Evolutionary conservation across 179 eudicot species (phyloP), one percentile per base, ranked within the genome.

Genomic region (Beta corolliflora): DNA sequence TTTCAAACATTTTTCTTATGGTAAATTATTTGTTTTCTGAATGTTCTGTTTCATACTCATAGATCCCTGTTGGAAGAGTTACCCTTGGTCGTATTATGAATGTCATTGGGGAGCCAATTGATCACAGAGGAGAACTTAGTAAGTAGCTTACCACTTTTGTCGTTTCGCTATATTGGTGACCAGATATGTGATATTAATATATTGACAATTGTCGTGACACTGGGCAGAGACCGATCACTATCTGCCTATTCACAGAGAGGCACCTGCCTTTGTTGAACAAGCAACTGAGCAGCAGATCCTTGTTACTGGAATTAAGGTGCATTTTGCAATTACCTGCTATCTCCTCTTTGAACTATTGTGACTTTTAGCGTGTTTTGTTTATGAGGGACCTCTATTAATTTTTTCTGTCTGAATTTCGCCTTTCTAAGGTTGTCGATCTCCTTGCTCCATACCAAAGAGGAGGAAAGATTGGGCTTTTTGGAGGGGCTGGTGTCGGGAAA

Each of bases 21-120:
- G 9, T n/a, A 1, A 71, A 71, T 19, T 72, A 19, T 23, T 74
- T 4, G 31, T 12, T 7, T 23, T 25, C 31, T 74, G 60, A 8
- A 9, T 29, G 5, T 4, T 59, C 23, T 60, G 7, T 54, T 8
- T 18, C 70, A n/a, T 71, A 48, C 4, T 46, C 23, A 69, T 85
- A 96, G 99, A 92, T 97, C 15, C 99, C 99, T 81, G 99, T 97
- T 45, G 99, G 99, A 66, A 92, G 99, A 83, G 94, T 95, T 41
- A 97, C 99, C n/a, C 99, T 97, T 87, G 99, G 99, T 46, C 97
- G 99, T 82, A 97, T 96, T 80, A 94, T 97, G 79, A 97, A 97
- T 88, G 98, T 97, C 82, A 97, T 94, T 87, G 99, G 99, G 82
- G 99, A 97, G 86, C 95, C 99, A 73, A 97, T 97, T 78, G 99